These are phyloP conservation scores for Arxiozyma heterogenica DNA, from an alignment of 1,139 yeast genomes.

Conservation along the genomic window DNA sequence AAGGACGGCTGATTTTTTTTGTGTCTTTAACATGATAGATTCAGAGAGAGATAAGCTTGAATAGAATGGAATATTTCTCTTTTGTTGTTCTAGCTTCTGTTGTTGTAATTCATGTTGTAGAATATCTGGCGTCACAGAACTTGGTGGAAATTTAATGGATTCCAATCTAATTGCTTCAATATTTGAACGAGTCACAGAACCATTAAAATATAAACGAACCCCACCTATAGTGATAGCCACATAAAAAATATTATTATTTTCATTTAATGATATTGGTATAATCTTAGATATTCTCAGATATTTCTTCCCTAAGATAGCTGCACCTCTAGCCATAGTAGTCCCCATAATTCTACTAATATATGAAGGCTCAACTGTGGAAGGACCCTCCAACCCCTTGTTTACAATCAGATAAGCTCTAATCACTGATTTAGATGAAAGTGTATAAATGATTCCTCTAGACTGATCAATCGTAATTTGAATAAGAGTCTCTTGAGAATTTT, in stretches of 20 bases:
- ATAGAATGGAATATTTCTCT: conserved; percentile 26
- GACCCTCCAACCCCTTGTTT: conserved; percentile 33
- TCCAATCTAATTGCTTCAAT: conserved; percentile 41
- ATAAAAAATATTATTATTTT: conserved; percentile 62
- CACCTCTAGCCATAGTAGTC: conserved; percentile 40
- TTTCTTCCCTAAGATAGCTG: conserved; percentile 33
- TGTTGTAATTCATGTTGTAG: conserved; percentile 38
- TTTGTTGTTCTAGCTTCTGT: conserved; percentile 35
- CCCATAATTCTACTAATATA: conserved; percentile 48
- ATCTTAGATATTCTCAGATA: conserved; percentile 49
- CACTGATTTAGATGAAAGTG: conserved; percentile 75
- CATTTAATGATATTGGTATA: conserved; percentile 51
- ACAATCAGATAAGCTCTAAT: conserved; percentile 65
- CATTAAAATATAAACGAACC: conserved; percentile 64
- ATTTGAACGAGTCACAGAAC: conserved; percentile 33
- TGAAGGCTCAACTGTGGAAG: conserved; percentile 30
- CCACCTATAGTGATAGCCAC: conserved; percentile 86
- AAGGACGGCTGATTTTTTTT: conserved; percentile 37
- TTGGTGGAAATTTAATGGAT: conserved; percentile 66
- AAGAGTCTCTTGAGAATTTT: conserved; percentile 45
- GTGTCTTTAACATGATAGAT: conserved; percentile 31
- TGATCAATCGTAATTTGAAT: conserved; percentile 65
- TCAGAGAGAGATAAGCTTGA: conserved; percentile 25
- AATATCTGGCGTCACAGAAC: conserved; percentile 50
- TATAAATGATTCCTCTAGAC: conserved; percentile 66